These are phyloP conservation scores for Hirschioporus abietinus DNA, from an alignment of 768 basidiomycete species.

Conservation along the genomic window DNA sequence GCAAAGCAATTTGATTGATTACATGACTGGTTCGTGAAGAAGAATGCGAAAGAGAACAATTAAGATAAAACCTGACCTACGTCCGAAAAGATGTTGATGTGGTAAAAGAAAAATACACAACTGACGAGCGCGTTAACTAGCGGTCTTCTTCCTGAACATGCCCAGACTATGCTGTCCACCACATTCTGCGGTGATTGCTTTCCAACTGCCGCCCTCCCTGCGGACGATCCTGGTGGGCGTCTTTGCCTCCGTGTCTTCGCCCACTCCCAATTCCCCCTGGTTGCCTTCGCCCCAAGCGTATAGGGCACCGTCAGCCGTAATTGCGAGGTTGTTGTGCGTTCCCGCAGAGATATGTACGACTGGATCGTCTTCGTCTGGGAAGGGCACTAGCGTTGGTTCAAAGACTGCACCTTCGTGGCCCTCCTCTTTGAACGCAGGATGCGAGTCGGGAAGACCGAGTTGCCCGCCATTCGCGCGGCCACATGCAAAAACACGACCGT, in stretches of 20 bases:
- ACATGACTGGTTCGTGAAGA: not conserved
- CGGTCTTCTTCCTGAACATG: conserved; percentile 56
- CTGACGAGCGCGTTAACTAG: too few species aligned
- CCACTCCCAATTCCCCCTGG: conserved; percentile 64
- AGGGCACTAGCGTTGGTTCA: conserved; percentile 59
- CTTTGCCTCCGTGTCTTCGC: conserved; percentile 48
- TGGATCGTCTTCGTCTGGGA: conserved; percentile 60
- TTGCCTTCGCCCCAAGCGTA: conserved; percentile 78
- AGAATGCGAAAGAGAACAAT: not conserved
- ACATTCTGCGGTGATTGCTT: conserved; percentile 59
- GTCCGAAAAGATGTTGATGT: too few species aligned
- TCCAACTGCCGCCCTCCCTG: conserved; percentile 67
- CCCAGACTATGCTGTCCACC: conserved; percentile 78
- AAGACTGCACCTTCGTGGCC: conserved; percentile 52
- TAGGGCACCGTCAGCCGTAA: conserved; percentile 61
- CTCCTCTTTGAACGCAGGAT: conserved; percentile 57
- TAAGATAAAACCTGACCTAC: not conserved
- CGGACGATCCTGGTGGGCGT: conserved; percentile 67
- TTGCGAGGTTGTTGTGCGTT: conserved; percentile 65
- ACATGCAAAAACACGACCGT: conserved; percentile 81
- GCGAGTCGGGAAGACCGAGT: conserved; percentile 69
- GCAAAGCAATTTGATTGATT: not conserved
- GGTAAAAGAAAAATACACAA: not conserved
- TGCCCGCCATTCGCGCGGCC: conserved; percentile 84
- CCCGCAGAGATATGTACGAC: conserved; percentile 64